phyloP scores from a whole-genome alignment of 2,329 filamentous ascomycete genomes.

The Exophiala calicioides region DNA sequence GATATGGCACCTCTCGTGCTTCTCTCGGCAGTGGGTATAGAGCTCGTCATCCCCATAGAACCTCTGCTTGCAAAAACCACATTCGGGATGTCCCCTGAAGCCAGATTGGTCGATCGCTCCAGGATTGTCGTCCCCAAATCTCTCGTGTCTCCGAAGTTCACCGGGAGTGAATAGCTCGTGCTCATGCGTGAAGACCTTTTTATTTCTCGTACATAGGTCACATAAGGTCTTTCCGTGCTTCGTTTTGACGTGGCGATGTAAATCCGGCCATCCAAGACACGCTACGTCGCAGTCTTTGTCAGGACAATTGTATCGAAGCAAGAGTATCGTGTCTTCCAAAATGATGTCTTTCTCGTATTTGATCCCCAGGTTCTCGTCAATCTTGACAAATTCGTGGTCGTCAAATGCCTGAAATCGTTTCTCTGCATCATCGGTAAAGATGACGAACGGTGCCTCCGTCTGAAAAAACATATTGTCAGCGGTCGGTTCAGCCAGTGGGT shows the following conservation, averaged over 20 bases:
- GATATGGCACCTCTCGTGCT: constrained; percentile 92
- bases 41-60: constrained; percentile 97
- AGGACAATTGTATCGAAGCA: constrained; percentile 93
- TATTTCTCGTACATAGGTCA: constrained; percentile 87
- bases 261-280: constrained; percentile 75
- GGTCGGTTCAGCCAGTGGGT: not conserved
- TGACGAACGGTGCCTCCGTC: constrained; percentile 64
- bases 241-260: constrained; percentile 78
- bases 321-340: constrained; percentile 81
- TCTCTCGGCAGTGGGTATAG: constrained; percentile 88
- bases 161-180: constrained; percentile 85
- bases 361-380: constrained; percentile 85
- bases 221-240: constrained; percentile 73
- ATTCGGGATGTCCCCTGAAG: constrained; percentile 93
- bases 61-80: constrained; percentile 84
- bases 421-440: constrained; percentile 82
- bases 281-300: constrained; percentile 81
- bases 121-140: constrained; percentile 83
- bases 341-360: constrained; percentile 87
- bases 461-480: constrained; percentile 22
- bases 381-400: constrained; percentile 69
- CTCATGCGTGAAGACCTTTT: constrained; percentile 98
- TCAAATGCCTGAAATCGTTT: constrained; percentile 87
- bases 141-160: constrained; percentile 84
- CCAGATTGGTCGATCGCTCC: constrained; percentile 90